Evolutionary conservation across 2,329 filamentous ascomycete genomes (phyloP), one percentile per base, ranked within the genome.

Genomic region (Dothideomycetidae sp.): DNA sequence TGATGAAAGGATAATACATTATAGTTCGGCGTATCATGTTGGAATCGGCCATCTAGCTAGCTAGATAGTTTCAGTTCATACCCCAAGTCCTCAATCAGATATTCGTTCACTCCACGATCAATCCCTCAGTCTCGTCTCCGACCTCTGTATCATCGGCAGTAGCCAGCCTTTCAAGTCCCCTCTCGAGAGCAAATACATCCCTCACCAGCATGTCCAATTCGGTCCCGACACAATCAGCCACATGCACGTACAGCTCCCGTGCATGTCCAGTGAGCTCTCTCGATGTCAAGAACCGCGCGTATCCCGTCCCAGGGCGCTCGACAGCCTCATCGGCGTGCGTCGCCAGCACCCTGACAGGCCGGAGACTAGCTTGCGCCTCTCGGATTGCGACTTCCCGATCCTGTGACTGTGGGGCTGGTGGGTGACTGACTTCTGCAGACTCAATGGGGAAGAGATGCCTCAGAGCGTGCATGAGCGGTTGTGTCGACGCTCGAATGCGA

Each of bases 171-270:
- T 59, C 51, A 39, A 71, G 50, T 42, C 50, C 61, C 38, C 52
- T 44, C 48, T 77, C 73, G 1, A 64, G 59, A 23, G 61, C 54
- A 31, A 58, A 61, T 1, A 75, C 69, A 11, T 63, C 66, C 39
- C 54, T 56, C 10, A 73, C 49, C 30, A 76, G 53, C 23, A 61
- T 64, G 16, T 63, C 54, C 31, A 74, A 42, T 9, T 64, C 63
- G 21, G 71, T 46, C 5, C 67, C 71, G 5, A 62, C 62, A 11
- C 68, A 49, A 42, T 58, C 59, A 7, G 70, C 69, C 9, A 62
- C 67, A 33, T 62, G 55, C 41, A 68, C 58, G 46, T 71, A 70
- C 40, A 77, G 70, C 0, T 50, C 40, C 36, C 53, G 64, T 12
- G 62, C 55, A 11, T 62, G 55, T 31, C 47, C 50, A 29, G 47